Conservation (phyloP, 1,284 basidiomycete genomes). For the Psilocybe mexicana region DNA sequence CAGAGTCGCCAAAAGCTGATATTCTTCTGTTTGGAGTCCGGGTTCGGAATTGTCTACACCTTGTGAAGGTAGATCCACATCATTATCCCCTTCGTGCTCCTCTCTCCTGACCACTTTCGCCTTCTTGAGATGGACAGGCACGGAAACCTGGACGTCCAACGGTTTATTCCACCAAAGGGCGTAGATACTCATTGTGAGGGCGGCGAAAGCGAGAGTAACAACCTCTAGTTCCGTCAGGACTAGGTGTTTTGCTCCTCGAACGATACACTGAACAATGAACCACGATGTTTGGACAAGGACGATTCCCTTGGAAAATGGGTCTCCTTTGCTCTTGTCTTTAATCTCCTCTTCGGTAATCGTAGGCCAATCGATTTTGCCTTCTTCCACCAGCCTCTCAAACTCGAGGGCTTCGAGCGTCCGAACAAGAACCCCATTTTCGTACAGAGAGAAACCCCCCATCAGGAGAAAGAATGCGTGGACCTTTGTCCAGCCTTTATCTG, state of each 20-base stretch:
- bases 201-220: slow-evolving; percentile 31
- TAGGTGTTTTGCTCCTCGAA: slow-evolving; percentile 25
- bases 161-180: slow-evolving; percentile 38
- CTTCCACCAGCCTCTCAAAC: slow-evolving; percentile 14
- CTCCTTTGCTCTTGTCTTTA: slow-evolving; percentile 31
- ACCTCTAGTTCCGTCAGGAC: slow-evolving; percentile 34
- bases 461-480: slow-evolving; percentile 17
- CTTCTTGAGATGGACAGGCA: slow-evolving; percentile 3
- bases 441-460: slow-evolving; percentile 23
- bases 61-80: not conserved
- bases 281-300: slow-evolving; percentile 33
- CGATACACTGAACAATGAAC: slow-evolving; percentile 33
- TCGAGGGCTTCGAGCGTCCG: slow-evolving; percentile 4
- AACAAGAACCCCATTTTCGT: slow-evolving; percentile 8
- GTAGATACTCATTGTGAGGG: slow-evolving; percentile 28
- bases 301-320: slow-evolving; percentile 30
- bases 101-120: not conserved
- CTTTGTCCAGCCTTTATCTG: slow-evolving; percentile 16
- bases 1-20: too few species aligned
- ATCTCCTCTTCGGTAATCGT: slow-evolving; percentile 29
- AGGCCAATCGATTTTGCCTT: slow-evolving; percentile 21
- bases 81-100: not conserved
- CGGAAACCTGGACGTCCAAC: slow-evolving; percentile 17
- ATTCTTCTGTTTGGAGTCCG: too few species aligned
- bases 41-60: not conserved